Base-by-base conservation (phyloP, 1,284 basidiomycete genomes). In the Trametes pubescens region DNA sequence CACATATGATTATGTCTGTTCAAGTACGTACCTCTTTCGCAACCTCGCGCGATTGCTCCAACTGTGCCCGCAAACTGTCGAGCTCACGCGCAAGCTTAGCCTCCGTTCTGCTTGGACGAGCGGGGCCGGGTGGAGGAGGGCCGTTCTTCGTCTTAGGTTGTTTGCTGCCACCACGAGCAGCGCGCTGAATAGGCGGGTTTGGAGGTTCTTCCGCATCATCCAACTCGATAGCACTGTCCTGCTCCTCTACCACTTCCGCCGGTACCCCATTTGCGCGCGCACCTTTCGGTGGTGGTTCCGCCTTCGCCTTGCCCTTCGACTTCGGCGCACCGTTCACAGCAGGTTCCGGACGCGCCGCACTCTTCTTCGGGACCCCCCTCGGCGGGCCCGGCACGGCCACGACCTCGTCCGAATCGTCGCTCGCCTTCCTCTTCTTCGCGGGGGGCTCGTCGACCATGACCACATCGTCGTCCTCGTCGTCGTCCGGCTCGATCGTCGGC, bases 281-380 rank as follows among this genome's bases (percentile, higher is more conserved):
- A 22, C 40, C 38, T 51, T 48, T 53, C 11, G 53, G 54, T 18
- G 55, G 59, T 4, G 63, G 38, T 6, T 68, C 67, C 8, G 72
- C 67, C 35, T 66, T 73, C 2, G 65, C 67, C 52, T 76, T 77
- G 9, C 71, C 74, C 55, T 76, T 78, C 11, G 66, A 21, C 55
- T 71, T 70, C 29, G 68, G 59, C 21, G 63, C 54, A 16, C 73
- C 73, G 35, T 64, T 68, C 32, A 57, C 22, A 0, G 57, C 40
- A 22, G 66, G 40, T 9, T 59, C 57, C 1, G 59, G 8, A 8
- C 62, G 68, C 49, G 65, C 65, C 4, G 66, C 22, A 5, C 51
- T 51, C 47, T 69, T 69, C 63, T 67, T 73, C 26, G 57, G 48
- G 37, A 34, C 53, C 14, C 49, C 57, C 35, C 66, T 69, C 18